Evolutionary conservation across 192 early-diverging fungal species (phyloP), one percentile per base, ranked within the genome.

Genomic region (Jimgerdemannia lactiflua): DNA sequence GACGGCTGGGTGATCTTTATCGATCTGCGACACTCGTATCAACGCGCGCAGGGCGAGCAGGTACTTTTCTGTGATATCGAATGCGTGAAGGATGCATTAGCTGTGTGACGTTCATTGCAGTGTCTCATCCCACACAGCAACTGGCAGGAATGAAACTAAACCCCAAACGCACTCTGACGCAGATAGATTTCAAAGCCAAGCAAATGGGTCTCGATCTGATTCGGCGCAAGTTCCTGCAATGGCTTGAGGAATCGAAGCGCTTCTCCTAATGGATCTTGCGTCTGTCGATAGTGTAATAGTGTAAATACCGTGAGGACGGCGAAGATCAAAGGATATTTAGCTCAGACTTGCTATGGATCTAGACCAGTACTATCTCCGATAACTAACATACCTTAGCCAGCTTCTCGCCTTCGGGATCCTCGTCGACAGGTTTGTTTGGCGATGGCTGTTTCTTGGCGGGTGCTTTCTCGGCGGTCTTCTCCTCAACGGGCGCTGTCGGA

Each of bases 171-270:
- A 54, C 49, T 2, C 39, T 83, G 71, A 20, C 89, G 82, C 69
- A 91, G 73, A 75, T 94, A 92, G 4, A 95, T 88, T 69, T 88
- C 87, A 75, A 84, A 86, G 14, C 84, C 91, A 67, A 95, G 83
- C 19, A 89, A 73, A 68, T 92, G 88, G 4, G 82, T 87, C 71
- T 94, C 91, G 17, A 93, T 78, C 11, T 77, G 75, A 6, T 83
- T 77, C 17, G 89, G 79, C 39, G 87, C 79, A 74, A 91, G 68
- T 42, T 86, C 82, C 69, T 90, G 82, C 17, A 99, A 84, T 11
- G 89, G 89, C 74, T 91, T 86, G 64, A 96, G 82, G 65, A 96
- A 94, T 81, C 91, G 90, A 65, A 91, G 86, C 4, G 95, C 93
- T 40, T 92, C 92, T 3, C 80, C 90, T 29, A 98, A 81, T 67